Evolutionary conservation across 2,329 filamentous ascomycete species (phyloP).

Genomic region (Paraphaeosphaeria sporulosa): DNA sequence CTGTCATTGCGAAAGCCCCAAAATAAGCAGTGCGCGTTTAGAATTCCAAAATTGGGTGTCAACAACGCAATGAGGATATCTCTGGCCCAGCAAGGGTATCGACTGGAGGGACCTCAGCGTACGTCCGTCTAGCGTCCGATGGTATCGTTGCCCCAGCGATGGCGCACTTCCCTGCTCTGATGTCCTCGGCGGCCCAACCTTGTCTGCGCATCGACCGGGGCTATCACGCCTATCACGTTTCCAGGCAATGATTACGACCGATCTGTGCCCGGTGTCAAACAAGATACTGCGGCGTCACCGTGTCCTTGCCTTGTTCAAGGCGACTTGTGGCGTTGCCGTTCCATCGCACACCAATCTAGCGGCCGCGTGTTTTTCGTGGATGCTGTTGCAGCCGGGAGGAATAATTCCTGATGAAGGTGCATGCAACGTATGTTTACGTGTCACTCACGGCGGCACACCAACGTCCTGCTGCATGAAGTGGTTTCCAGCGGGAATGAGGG

Average conservation of each 20-base stretch:
- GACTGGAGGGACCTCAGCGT: not conserved
- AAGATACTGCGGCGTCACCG: not conserved
- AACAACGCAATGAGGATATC: not conserved
- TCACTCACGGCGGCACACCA: not conserved
- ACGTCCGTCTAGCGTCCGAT: not conserved
- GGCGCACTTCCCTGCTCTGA: not conserved
- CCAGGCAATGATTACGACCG: not conserved
- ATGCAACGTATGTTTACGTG: not conserved
- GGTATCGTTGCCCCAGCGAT: not conserved
- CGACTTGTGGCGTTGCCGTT: not conserved
- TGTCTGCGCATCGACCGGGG: not conserved
- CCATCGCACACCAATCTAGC: not conserved
- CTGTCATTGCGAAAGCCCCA: not conserved
- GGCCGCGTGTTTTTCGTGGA: not conserved
- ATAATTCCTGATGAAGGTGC: not conserved
- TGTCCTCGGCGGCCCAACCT: not conserved
- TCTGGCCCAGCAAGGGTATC: not conserved
- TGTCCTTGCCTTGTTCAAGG: constrained; percentile 1
- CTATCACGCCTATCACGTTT: not conserved
- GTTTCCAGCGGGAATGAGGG: constrained; percentile 9
- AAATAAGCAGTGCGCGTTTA: not conserved
- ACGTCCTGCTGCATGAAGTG: not conserved
- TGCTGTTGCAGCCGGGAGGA: not conserved
- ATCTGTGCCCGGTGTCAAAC: not conserved
- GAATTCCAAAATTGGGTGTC: not conserved